These are phyloP conservation scores for Rosa persica DNA, from an alignment of 306 rosid species.

Conservation along the genomic window DNA sequence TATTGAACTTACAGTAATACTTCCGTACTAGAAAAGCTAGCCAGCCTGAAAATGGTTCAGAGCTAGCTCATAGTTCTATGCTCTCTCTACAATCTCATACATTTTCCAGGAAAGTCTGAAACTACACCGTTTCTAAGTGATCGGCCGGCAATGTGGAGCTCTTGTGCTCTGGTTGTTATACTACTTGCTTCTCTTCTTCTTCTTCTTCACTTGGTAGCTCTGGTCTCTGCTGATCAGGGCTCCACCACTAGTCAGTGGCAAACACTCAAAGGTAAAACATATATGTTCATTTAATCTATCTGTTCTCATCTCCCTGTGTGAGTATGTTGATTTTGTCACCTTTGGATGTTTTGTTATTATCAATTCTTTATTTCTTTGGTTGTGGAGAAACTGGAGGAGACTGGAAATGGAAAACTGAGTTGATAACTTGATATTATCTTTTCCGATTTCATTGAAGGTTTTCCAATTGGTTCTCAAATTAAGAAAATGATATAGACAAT, in stretches of 20 bases:
- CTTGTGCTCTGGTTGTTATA: conserved; percentile 34
- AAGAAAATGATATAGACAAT: neutral
- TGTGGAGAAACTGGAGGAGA: conserved; percentile 5
- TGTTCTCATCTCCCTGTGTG: neutral
- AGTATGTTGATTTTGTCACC: neutral
- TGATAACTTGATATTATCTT: neutral
- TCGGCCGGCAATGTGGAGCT: conserved; percentile 57
- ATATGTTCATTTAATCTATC: neutral
- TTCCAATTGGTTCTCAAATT: neutral
- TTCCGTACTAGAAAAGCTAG: neutral
- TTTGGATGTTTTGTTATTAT: neutral
- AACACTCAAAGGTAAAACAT: conserved; percentile 58
- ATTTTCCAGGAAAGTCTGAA: conserved; percentile 18
- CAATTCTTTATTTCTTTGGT: neutral
- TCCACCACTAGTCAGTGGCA: conserved; percentile 51
- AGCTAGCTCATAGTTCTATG: conserved; percentile 5
- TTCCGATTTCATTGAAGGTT: neutral
- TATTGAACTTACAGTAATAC: neutral
- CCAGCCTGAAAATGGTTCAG: conserved; percentile 32
- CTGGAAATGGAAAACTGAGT: neutral
- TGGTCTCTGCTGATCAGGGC: conserved; percentile 67
- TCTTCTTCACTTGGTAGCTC: conserved; percentile 36
- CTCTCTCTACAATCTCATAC: conserved; percentile 20
- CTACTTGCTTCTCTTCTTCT: conserved; percentile 29
- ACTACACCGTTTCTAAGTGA: conserved; percentile 15